These are phyloP conservation scores for Penicillium decumbens DNA, from an alignment of 2,329 filamentous ascomycete genomes.

Conservation along the genomic window DNA sequence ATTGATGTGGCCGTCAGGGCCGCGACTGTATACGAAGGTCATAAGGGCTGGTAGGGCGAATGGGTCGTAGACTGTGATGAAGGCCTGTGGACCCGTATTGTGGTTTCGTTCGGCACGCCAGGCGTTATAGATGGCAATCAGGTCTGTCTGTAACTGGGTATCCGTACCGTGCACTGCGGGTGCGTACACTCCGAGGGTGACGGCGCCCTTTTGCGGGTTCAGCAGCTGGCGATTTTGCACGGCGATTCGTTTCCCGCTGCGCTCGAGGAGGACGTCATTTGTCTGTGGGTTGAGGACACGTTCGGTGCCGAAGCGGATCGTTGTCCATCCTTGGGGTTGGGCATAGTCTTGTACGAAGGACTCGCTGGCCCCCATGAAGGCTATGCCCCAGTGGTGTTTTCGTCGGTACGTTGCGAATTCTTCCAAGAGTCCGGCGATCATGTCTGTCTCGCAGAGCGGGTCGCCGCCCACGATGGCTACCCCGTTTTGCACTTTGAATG, in stretches of 20 bases:
- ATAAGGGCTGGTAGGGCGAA: conserved; percentile 39
- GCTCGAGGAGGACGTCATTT: conserved; percentile 37
- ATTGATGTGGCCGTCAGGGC: conserved; percentile 26
- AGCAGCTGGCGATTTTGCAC: conserved; percentile 38
- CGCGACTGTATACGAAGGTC: conserved; percentile 40
- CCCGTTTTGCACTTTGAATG: conserved; percentile 37
- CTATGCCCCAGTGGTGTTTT: conserved; percentile 29
- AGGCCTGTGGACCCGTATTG: conserved; percentile 32
- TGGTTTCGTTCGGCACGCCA: conserved; percentile 38
- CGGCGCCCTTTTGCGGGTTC: conserved; percentile 31
- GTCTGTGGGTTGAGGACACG: conserved; percentile 41
- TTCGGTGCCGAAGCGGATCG: conserved; percentile 38
- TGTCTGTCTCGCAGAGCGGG: conserved; percentile 32
- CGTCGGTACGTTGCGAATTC: conserved; percentile 37
- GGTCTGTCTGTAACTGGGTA: conserved; percentile 27
- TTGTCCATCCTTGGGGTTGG: conserved; percentile 30
- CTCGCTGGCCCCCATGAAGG: conserved; percentile 37
- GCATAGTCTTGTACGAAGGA: conserved; percentile 29
- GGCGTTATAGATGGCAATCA: conserved; percentile 35
- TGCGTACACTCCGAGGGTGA: conserved; percentile 35
- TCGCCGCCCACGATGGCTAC: conserved; percentile 41
- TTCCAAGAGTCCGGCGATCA: conserved; percentile 26
- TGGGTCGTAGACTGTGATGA: conserved; percentile 41
- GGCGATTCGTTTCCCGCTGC: conserved; percentile 36
- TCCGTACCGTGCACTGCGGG: conserved; percentile 31